Evolutionary conservation across 139 green algal species (phyloP).

Genomic region (Coccomyxa sp.): DNA sequence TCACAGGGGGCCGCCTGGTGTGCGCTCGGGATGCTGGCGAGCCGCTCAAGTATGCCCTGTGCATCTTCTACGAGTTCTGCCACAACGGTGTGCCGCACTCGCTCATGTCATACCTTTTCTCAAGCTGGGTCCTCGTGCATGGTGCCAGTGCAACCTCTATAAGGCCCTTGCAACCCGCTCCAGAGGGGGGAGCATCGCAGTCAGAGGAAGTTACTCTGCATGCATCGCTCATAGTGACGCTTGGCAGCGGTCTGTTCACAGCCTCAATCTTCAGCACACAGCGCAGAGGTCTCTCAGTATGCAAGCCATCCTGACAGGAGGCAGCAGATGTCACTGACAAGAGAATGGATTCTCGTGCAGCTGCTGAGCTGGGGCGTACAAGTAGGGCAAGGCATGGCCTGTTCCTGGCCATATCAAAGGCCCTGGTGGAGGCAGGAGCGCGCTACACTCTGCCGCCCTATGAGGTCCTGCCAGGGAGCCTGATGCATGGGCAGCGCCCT

Average conservation of each 20-base stretch:
- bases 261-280: not conserved
- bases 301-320: too few species aligned
- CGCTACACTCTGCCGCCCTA: constrained; percentile 25
- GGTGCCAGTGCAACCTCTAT: not conserved
- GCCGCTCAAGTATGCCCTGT: constrained; percentile 24
- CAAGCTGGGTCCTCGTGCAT: not conserved
- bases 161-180: too few species aligned
- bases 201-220: too few species aligned
- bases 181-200: too few species aligned
- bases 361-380: constrained; percentile 23
- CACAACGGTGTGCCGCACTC: constrained; percentile 8
- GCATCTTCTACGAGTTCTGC: constrained; percentile 21
- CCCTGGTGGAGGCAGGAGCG: constrained; percentile 1
- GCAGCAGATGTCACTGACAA: constrained; percentile 1
- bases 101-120: not conserved
- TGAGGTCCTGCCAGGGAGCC: not conserved
- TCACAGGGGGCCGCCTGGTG: constrained; percentile 14
- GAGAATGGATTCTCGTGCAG: too few species aligned
- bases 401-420: constrained; percentile 12
- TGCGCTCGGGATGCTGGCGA: constrained; percentile 20
- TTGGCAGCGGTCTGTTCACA: not conserved
- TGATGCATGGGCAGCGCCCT: not conserved
- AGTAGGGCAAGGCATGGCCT: constrained; percentile 10
- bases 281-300: not conserved
- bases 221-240: not conserved